Conservation (phyloP, 352 stramenopile genomes). For the Phytopythium delawarense region DNA sequence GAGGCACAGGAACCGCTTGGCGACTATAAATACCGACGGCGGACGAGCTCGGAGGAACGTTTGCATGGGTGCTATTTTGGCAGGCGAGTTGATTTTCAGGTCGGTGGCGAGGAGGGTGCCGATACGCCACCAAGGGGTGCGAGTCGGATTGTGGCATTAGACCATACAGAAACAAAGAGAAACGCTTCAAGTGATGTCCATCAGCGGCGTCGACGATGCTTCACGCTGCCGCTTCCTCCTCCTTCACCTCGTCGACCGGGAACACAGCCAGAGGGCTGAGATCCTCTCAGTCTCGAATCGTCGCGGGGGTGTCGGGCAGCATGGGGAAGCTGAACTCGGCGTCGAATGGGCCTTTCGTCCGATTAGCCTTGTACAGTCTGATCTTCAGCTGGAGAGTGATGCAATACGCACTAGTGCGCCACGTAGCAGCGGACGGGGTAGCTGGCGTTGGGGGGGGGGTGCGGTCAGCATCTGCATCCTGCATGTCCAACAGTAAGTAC, state of each 20-base stretch:
- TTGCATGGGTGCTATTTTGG: neutral
- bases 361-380: neutral
- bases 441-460: fast-evolving
- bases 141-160: neutral
- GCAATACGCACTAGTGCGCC: neutral
- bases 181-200: neutral
- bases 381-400: neutral
- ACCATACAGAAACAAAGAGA: neutral
- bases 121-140: constrained; percentile 1
- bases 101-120: neutral
- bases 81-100: constrained; percentile 5
- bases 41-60: neutral
- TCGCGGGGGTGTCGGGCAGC: neutral
- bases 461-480: neutral
- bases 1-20: neutral
- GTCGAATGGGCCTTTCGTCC: neutral
- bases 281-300: neutral
- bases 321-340: neutral
- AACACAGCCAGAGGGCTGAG: neutral
- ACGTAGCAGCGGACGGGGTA: neutral
- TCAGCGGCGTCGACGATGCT: neutral
- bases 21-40: neutral
- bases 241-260: neutral
- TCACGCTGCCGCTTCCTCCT: neutral
- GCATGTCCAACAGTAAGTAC: neutral